Conservation (phyloP, 768 basidiomycete genomes). For the Rhodosporidiobolus sp. region DNA sequence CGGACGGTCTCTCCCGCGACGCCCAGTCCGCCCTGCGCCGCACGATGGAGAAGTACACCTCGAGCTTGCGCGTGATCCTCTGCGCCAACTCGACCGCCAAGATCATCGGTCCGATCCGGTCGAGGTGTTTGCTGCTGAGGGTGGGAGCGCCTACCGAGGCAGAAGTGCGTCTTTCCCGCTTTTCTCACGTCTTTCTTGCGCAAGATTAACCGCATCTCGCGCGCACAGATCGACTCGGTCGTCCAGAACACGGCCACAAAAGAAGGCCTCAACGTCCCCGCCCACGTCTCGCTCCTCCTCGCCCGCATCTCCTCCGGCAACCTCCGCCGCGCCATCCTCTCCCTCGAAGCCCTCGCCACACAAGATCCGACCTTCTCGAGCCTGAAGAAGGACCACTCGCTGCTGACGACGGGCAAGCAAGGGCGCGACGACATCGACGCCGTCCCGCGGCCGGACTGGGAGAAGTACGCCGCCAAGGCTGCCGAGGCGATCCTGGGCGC, state of each 20-base stretch:
- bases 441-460: slow-evolving; percentile 92
- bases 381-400: slow-evolving; percentile 33
- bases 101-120: slow-evolving; percentile 94
- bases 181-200: too few species aligned
- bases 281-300: slow-evolving; percentile 70
- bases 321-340: slow-evolving; percentile 87
- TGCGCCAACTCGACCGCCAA: slow-evolving; percentile 93
- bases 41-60: slow-evolving; percentile 99
- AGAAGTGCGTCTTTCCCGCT: slow-evolving; percentile 59
- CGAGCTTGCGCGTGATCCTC: slow-evolving; percentile 91
- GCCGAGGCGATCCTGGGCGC: slow-evolving; percentile 84
- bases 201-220: neutral
- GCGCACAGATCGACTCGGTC: slow-evolving; percentile 69
- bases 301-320: slow-evolving; percentile 80
- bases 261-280: slow-evolving; percentile 76
- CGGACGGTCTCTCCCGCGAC: slow-evolving; percentile 88
- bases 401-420: slow-evolving; percentile 33
- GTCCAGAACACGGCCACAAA: slow-evolving; percentile 73
- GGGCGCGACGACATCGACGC: slow-evolving; percentile 32
- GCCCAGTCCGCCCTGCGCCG: slow-evolving; percentile 94
- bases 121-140: slow-evolving; percentile 86
- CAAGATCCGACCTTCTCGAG: slow-evolving; percentile 55
- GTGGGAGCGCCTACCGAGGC: slow-evolving; percentile 78
- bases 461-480: slow-evolving; percentile 88
- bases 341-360: slow-evolving; percentile 94